phyloP scores from a whole-genome alignment of 2,329 filamentous ascomycete species.

The Fusarium sarcochroum region DNA sequence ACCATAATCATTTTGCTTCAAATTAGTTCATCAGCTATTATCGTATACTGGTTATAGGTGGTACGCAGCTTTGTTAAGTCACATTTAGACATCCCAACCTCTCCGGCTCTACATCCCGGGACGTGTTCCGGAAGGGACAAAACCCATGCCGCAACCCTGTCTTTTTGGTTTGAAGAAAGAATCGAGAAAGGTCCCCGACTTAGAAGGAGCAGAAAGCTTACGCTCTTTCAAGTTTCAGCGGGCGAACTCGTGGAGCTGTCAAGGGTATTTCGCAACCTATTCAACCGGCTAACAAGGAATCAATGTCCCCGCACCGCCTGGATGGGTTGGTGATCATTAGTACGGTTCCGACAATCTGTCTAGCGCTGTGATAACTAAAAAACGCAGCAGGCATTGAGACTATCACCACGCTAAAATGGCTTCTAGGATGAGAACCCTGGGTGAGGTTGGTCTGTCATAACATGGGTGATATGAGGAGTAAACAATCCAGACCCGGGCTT shows the following conservation, averaged over 20 bases:
- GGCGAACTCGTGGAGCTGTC: conserved; percentile 37
- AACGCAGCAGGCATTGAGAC: conserved; percentile 42
- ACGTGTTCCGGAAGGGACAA: conserved; percentile 25
- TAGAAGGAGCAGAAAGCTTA: conserved; percentile 32
- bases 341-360: conserved; percentile 48
- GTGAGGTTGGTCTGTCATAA: conserved; percentile 16
- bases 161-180: conserved; percentile 23
- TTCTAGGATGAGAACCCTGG: conserved; percentile 33
- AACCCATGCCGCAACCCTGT: conserved; percentile 23
- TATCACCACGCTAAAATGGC: conserved; percentile 45
- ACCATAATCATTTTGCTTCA: background rate
- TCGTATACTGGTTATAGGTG: conserved; percentile 1
- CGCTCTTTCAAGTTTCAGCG: conserved; percentile 1
- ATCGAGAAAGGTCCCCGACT: conserved; percentile 39
- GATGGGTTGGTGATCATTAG: conserved; percentile 42
- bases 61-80: conserved; percentile 12
- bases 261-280: conserved; percentile 12
- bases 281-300: conserved; percentile 34
- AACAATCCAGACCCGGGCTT: conserved; percentile 5
- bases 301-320: conserved; percentile 42
- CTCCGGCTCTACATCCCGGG: conserved; percentile 22
- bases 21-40: background rate
- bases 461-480: conserved; percentile 22
- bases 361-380: conserved; percentile 49
- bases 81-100: conserved; percentile 14